Conservation (phyloP, 257 asterid species). For the Verbascum thapsus region DNA sequence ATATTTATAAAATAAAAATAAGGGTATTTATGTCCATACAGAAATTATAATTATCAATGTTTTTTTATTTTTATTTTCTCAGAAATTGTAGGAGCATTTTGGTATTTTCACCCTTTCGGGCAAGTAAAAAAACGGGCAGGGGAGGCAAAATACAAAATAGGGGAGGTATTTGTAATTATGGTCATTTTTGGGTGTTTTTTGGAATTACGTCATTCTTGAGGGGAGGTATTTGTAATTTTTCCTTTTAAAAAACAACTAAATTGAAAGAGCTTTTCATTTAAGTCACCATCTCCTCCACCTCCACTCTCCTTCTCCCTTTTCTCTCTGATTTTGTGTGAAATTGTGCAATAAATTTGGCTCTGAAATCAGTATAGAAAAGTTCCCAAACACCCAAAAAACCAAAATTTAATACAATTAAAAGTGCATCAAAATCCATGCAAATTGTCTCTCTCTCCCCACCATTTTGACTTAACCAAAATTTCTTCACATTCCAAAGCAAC, state of each 20-base stretch:
- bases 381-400: conserved; percentile 18
- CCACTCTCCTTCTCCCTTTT: not conserved
- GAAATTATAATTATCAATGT: too few species aligned
- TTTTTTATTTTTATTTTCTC: too few species aligned
- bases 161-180: too few species aligned
- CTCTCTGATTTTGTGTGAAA: conserved; percentile 34
- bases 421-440: conserved; percentile 60
- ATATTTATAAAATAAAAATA: too few species aligned
- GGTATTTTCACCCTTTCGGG: too few species aligned
- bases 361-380: conserved; percentile 49
- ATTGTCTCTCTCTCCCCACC: conserved; percentile 42
- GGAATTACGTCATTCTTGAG: too few species aligned
- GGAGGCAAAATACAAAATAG: too few species aligned
- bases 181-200: too few species aligned
- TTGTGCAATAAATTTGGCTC: conserved; percentile 60
- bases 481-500: conserved; percentile 40
- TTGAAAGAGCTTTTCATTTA: conserved; percentile 34
- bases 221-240: too few species aligned
- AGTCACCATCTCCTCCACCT: conserved; percentile 17
- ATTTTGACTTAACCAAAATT: conserved; percentile 38
- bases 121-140: too few species aligned
- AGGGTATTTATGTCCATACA: too few species aligned
- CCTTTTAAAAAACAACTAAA: not conserved
- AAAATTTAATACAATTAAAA: conserved; percentile 31
- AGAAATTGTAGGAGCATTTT: too few species aligned